A percentile compares a stretch with the other conserved stretches of the same genome.
phyloP scores from a whole-genome alignment of 2,329 filamentous ascomycete genomes.

The Monosporascus sp. region DNA sequence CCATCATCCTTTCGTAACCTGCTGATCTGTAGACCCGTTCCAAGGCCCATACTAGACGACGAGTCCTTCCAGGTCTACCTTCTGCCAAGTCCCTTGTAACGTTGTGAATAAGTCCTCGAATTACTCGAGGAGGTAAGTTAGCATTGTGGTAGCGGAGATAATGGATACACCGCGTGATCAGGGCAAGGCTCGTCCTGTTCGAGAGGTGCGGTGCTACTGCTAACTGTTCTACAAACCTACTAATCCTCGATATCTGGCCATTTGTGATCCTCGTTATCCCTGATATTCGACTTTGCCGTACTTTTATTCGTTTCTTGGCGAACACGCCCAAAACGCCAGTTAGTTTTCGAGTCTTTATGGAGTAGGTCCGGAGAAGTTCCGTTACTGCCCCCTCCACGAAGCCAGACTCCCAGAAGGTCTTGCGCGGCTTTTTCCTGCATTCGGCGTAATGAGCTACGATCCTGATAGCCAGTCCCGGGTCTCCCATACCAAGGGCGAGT shows the following conservation, averaged over 20 bases:
- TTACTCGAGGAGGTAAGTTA: slow-evolving; percentile 15
- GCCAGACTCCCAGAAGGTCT: slow-evolving; percentile 17
- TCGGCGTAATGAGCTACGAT: slow-evolving; percentile 13
- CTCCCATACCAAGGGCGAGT: slow-evolving; percentile 16
- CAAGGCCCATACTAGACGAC: slow-evolving; percentile 32
- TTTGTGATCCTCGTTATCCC: background rate
- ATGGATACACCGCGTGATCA: slow-evolving; percentile 27
- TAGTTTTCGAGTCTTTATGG: slow-evolving; percentile 10
- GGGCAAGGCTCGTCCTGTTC: slow-evolving; percentile 18
- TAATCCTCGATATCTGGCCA: slow-evolving; percentile 7
- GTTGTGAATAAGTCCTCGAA: slow-evolving; percentile 27
- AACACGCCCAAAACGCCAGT: slow-evolving; percentile 11
- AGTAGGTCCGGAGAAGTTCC: slow-evolving; percentile 9
- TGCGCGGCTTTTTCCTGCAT: slow-evolving; percentile 2
- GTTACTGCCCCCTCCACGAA: slow-evolving; percentile 15
- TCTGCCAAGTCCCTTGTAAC: slow-evolving; percentile 31
- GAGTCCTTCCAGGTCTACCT: slow-evolving; percentile 28
- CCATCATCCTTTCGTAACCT: slow-evolving; percentile 20
- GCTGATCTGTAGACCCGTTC: slow-evolving; percentile 22
- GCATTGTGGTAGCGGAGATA: slow-evolving; percentile 21
- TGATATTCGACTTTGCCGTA: background rate
- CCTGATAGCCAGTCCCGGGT: slow-evolving; percentile 19
- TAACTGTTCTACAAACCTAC: slow-evolving; percentile 12
- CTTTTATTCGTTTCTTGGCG: background rate
- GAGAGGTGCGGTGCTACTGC: slow-evolving; percentile 16